Percentiles rank a stretch among this genome's conserved stretches.
These are phyloP conservation scores for Colletotrichum shisoi DNA, from an alignment of 2,329 filamentous ascomycete species.

Conservation along the genomic window DNA sequence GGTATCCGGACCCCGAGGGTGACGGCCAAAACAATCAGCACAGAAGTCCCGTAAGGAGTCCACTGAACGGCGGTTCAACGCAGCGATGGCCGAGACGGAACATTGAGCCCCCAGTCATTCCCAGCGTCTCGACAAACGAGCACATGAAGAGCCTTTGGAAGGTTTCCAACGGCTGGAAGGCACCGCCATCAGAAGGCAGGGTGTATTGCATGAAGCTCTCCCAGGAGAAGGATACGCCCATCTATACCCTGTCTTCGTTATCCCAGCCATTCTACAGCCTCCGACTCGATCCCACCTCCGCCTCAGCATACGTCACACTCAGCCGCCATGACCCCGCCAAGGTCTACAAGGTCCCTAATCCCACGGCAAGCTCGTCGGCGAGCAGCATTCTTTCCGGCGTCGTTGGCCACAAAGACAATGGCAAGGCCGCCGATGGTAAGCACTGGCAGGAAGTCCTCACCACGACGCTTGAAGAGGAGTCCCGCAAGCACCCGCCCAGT, in stretches of 20 bases:
- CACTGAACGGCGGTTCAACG: constrained; percentile 20
- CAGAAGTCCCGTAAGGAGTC: constrained; percentile 31
- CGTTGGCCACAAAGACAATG: constrained; percentile 45
- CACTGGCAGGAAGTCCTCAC: constrained; percentile 66
- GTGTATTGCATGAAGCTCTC: constrained; percentile 67
- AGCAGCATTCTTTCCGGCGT: constrained; percentile 48
- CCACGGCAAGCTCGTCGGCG: constrained; percentile 43
- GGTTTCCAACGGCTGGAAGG: constrained; percentile 73
- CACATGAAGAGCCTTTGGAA: constrained; percentile 73
- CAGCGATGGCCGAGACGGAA: constrained; percentile 43
- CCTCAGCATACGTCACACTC: constrained; percentile 67
- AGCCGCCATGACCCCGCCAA: constrained; percentile 68
- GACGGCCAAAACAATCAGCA: constrained; percentile 40
- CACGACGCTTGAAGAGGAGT: constrained; percentile 65
- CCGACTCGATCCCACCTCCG: constrained; percentile 69
- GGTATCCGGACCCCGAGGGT: constrained; percentile 54
- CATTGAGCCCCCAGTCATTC: constrained; percentile 55
- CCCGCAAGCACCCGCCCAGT: constrained; percentile 62
- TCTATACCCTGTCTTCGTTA: constrained; percentile 70
- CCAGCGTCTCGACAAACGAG: constrained; percentile 64
- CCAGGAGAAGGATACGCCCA: constrained; percentile 66
- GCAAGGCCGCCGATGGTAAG: constrained; percentile 51
- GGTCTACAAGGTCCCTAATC: constrained; percentile 58
- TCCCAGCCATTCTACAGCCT: constrained; percentile 73
- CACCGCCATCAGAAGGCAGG: constrained; percentile 65